Evolutionary conservation across 2,329 filamentous ascomycete genomes (phyloP), one percentile per base, ranked within the genome.

Genomic region (Microcyclosporella mali): DNA sequence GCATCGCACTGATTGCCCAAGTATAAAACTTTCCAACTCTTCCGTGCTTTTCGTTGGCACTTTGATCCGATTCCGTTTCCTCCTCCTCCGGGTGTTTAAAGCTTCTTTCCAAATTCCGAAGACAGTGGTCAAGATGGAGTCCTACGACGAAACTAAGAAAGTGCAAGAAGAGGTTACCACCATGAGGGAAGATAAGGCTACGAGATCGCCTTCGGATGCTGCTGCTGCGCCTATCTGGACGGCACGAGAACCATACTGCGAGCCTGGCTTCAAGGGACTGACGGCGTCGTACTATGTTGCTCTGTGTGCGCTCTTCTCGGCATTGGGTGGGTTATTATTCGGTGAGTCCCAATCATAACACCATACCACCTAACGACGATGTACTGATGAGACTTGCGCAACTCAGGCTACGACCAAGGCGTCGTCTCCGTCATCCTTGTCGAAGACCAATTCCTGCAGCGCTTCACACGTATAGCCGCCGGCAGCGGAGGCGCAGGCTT

Each of bases 401-500:
- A 25, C 21, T 6, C 21, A 25, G 21, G 21, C 45, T 69, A 68
- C 39, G 69, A 68, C 43, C 70, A 72, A 49, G 60, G 60, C 21
- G 54, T 62, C 6, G 52, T 63, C 7, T 52, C 47, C 3, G 62
- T 72, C 34, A 70, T 72, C 46, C 61, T 70, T 8, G 64, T 68
- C 12, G 71, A 72, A 67, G 55, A 60, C 0, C 67, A 71, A 37
- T 73, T 73, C 45, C 62, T 69, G 17, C 41, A 58, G 0, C 51
- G 50, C 1, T 71, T 67, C 49, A 64, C 66, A 12, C 45, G 59
- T 15, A 57, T 65, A 12, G 58, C 59, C 4, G 42, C 50, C 17
- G 50, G 49, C 12, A 43, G 59, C 66, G 33, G 68, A 70, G 56
- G 74, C 70, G 55, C 62, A 88, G 46, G 82, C 84, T 63, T 82